Evolutionary conservation across 495 filamentous ascomycete species (phyloP).

Genomic region (Durotheca rogersii): DNA sequence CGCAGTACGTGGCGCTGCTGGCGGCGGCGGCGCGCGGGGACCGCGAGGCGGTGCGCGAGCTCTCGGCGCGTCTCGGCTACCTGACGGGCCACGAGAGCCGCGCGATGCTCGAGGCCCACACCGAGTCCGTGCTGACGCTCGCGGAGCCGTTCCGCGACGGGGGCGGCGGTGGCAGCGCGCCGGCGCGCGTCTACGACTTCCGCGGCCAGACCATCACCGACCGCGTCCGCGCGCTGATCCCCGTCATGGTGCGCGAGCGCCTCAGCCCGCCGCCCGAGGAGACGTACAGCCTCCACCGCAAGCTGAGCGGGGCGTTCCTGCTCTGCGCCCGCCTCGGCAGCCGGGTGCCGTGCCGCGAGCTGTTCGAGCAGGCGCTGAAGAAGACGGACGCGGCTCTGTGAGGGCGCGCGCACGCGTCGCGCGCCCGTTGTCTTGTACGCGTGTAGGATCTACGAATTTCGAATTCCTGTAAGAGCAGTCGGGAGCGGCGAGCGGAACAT

Average conservation of each 20-base stretch:
- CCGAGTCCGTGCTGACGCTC: constrained; percentile 77
- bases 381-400: constrained; percentile 41
- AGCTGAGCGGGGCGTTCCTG: constrained; percentile 93
- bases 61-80: constrained; percentile 85
- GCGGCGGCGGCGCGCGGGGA: constrained; percentile 74
- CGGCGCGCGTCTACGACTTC: constrained; percentile 90
- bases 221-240: constrained; percentile 80
- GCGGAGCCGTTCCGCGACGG: constrained; percentile 85
- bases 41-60: constrained; percentile 56
- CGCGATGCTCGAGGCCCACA: constrained; percentile 84
- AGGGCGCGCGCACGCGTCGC: too few relatives aligned
- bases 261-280: constrained; percentile 92
- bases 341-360: constrained; percentile 71
- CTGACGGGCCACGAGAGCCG: constrained; percentile 83
- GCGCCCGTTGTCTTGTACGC: too few relatives aligned
- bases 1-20: constrained; percentile 73
- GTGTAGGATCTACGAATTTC: too few relatives aligned
- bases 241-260: constrained; percentile 86
- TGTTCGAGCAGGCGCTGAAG: constrained; percentile 70
- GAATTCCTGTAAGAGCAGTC: constrained; percentile 14
- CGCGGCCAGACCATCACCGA: constrained; percentile 93
- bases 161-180: too few relatives aligned
- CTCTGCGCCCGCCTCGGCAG: constrained; percentile 86
- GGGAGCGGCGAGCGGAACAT: too few relatives aligned
- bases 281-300: constrained; percentile 94